Conservation (phyloP, 192 early-diverging fungal species). For the Phycomyces nitens region DNA sequence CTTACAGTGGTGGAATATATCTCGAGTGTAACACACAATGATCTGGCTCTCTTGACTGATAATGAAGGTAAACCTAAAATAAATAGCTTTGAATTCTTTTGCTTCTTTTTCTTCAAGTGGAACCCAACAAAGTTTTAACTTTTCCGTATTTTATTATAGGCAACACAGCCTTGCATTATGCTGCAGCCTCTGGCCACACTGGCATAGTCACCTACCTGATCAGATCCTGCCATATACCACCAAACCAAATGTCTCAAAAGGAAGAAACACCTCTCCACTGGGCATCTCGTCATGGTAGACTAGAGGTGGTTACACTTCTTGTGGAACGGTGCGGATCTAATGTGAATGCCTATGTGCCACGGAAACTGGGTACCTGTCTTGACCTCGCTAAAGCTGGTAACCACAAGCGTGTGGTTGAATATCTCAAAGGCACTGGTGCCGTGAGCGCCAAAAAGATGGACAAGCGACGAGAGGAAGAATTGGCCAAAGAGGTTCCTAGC, state of each 20-base stretch:
- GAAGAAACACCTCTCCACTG: conserved; percentile 34
- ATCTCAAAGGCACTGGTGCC: conserved; percentile 24
- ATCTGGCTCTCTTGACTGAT: neutral
- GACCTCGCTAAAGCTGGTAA: conserved; percentile 24
- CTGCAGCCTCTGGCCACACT: conserved; percentile 26
- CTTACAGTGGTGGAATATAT: conserved; percentile 10
- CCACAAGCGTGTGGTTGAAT: conserved; percentile 24
- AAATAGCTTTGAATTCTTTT: too few species aligned
- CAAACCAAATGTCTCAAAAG: conserved; percentile 18
- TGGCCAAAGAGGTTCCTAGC: conserved; percentile 15
- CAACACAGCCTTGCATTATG: conserved; percentile 34
- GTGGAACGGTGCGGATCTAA: conserved; percentile 27
- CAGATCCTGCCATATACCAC: conserved; percentile 15
- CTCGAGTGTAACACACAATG: conserved; percentile 2
- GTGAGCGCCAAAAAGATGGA: conserved; percentile 29
- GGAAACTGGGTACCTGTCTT: conserved; percentile 27
- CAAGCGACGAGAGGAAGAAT: conserved; percentile 26
- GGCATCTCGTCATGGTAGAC: conserved; percentile 27
- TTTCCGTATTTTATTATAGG: conserved; percentile 18
- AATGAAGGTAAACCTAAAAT: conserved; percentile 12
- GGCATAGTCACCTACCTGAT: conserved; percentile 23
- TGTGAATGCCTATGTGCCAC: conserved; percentile 23
- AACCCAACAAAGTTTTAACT: neutral
- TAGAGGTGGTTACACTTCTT: conserved; percentile 22
- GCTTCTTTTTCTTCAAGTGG: neutral